phyloP scores from a whole-genome alignment of 2,329 filamentous ascomycete species.

The Aspergillus sp. region DNA sequence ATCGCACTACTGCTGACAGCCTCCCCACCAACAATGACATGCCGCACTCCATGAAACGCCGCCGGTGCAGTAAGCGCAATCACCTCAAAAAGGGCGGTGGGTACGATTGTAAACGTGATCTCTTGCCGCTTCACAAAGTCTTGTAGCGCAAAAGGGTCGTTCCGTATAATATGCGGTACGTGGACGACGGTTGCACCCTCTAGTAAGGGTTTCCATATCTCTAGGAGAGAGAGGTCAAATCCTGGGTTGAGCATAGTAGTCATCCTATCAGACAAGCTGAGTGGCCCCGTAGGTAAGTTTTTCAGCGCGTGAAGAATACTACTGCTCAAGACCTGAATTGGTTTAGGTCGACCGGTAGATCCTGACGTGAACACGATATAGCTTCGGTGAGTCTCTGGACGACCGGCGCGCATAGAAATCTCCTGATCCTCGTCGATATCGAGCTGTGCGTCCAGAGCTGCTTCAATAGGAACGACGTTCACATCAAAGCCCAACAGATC shows the following conservation, averaged over 20 bases:
- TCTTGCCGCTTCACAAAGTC: neutral
- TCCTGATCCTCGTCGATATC: neutral
- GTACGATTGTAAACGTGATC: slow-evolving; percentile 3
- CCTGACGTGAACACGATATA: slow-evolving; percentile 61
- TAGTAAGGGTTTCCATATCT: slow-evolving; percentile 13
- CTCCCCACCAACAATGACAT: slow-evolving; percentile 9
- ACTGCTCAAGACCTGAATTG: slow-evolving; percentile 68
- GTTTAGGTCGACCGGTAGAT: slow-evolving; percentile 69
- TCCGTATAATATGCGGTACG: neutral
- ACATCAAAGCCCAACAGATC: neutral
- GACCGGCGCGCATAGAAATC: neutral
- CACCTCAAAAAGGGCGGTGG: slow-evolving; percentile 5
- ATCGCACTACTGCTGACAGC: slow-evolving; percentile 6
- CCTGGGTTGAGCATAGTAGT: slow-evolving; percentile 9
- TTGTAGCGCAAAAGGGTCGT: neutral
- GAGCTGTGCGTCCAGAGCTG: neutral
- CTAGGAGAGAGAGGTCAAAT: slow-evolving; percentile 13
- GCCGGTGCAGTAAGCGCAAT: slow-evolving; percentile 1
- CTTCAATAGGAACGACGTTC: neutral
- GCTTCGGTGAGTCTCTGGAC: slow-evolving; percentile 5
- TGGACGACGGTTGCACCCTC: slow-evolving; percentile 7
- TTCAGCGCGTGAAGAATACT: slow-evolving; percentile 3
- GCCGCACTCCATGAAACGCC: slow-evolving; percentile 4
- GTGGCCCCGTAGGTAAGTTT: slow-evolving; percentile 2
- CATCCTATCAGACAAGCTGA: slow-evolving; percentile 7